Base-by-base conservation (phyloP, 306 rosid genomes). In the Cotoneaster glaucophyllus region DNA sequence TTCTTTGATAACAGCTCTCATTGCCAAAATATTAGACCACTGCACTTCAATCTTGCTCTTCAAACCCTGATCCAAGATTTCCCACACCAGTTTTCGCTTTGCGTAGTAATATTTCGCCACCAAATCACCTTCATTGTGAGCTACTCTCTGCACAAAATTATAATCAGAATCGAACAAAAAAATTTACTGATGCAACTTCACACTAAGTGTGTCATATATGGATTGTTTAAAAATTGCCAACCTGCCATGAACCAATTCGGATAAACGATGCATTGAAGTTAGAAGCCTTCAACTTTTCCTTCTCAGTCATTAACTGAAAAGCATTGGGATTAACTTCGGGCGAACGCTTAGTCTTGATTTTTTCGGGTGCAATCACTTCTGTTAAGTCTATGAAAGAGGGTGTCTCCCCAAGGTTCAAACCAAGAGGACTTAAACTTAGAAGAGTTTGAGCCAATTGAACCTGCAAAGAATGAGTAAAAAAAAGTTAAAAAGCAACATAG, bases 21-120 rank as follows among this genome's bases (percentile, higher is more conserved):
- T 76, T 11, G 86, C 80, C 6, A 81, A 22, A 52, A 91, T 82
- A 28, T 80, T 58, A 8, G 62, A 65, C 88, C 87, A 89, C 0
- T 65, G 87, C 52, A 91, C 69, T 64, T 87, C 92, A 77, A 91
- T 86, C 82, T 87, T 89, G 67, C 74, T 76, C 78, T 87, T 87
- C 74, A 86, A 74, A 25, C 82, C 80, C 17, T 57, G 48, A 11
- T 77, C 76, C 24, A 89, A 25, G 41, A 87, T 84, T 77, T 91
- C 94, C 94, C 94, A 91, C 59, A 89, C 90, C 62, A 91, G 11
- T 54, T 84, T 86, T 81, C 76, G 54, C 79, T 82, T 87, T 0
- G 85, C 80, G 62, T 75, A 91, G 75, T 87, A 87, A 78, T 79
- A 84, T 82, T 89, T 91, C 2, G 84, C 90, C 8, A 87, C 86